Percentiles rank a stretch among this genome's conserved stretches.
These are phyloP conservation scores for Metarhizium brunneum DNA, from an alignment of 2,329 filamentous ascomycete species.

Conservation along the genomic window DNA sequence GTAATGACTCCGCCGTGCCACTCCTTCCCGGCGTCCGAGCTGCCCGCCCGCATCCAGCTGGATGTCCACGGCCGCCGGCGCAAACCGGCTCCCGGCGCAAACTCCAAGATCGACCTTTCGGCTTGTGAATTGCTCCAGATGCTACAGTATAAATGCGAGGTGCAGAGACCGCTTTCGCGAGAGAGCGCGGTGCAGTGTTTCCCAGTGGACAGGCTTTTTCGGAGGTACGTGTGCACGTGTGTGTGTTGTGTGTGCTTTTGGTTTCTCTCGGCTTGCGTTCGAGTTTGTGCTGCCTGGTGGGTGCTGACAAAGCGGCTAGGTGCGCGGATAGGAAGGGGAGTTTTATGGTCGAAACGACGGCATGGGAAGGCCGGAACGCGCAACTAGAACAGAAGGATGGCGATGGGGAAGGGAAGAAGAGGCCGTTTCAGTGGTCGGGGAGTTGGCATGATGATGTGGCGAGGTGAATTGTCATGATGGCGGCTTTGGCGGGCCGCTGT, in stretches of 20 bases:
- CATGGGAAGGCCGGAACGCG: constrained; percentile 41
- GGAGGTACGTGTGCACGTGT: constrained; percentile 31
- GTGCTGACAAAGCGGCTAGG: constrained; percentile 25
- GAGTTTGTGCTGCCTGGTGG: neutral
- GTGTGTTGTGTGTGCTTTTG: constrained; percentile 16
- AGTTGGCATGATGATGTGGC: constrained; percentile 24
- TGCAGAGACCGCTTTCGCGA: constrained; percentile 35
- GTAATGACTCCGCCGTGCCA: constrained; percentile 50
- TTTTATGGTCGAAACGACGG: constrained; percentile 55
- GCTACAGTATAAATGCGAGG: constrained; percentile 51
- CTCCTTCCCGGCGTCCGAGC: constrained; percentile 41
- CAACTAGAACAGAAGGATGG: neutral
- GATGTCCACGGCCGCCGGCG: constrained; percentile 40
- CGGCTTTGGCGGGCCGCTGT: neutral
- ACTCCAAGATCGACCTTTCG: constrained; percentile 37
- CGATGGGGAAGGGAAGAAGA: neutral
- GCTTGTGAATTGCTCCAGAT: constrained; percentile 48
- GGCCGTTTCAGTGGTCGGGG: constrained; percentile 24
- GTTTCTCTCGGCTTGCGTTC: neutral
- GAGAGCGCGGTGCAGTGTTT: constrained; percentile 44
- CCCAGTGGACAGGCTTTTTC: constrained; percentile 50
- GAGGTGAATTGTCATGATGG: constrained; percentile 7
- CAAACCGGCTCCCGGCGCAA: constrained; percentile 31
- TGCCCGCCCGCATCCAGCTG: constrained; percentile 39
- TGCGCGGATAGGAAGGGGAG: constrained; percentile 47